A percentile compares a stretch with the other conserved stretches of the same genome.
These are phyloP conservation scores for Clavispora asparagi DNA, from an alignment of 805 yeast species.

Conservation along the genomic window DNA sequence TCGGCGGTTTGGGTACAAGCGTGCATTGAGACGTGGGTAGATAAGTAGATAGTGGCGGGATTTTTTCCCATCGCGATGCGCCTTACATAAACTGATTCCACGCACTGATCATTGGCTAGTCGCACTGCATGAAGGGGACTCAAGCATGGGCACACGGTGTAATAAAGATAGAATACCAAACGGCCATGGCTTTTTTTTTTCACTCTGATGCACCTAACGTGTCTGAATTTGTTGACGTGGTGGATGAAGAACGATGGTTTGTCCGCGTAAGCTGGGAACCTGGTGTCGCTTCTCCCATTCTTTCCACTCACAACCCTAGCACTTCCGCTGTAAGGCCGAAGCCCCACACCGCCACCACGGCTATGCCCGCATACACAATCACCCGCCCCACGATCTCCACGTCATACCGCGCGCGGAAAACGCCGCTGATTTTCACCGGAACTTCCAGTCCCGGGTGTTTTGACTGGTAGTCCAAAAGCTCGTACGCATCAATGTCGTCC, in stretches of 20 bases:
- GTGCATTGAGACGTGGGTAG: neutral
- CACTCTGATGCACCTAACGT: no score
- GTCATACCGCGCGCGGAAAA: conserved; percentile 59
- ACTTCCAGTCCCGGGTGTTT: conserved; percentile 10
- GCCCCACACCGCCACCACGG: conserved; percentile 49
- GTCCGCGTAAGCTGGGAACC: no score
- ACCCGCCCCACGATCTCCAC: conserved; percentile 74
- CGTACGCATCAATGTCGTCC: conserved; percentile 38
- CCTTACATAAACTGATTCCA: neutral
- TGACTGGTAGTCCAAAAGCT: conserved; percentile 29
- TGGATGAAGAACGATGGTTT: no score
- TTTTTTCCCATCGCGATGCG: conserved; percentile 1
- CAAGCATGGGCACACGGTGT: no score
- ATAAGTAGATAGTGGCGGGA: neutral
- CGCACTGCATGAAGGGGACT: neutral
- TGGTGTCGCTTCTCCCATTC: neutral
- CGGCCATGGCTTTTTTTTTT: no score
- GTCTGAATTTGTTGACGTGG: no score
- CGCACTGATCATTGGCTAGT: neutral
- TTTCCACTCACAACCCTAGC: conserved; percentile 1
- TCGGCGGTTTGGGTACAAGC: neutral
- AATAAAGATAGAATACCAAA: neutral
- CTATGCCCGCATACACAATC: conserved; percentile 77
- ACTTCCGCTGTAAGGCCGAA: conserved; percentile 21
- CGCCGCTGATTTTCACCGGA: conserved; percentile 31